Conservation (phyloP, 2,329 filamentous ascomycete genomes). For the Cylindrodendrum hubeiense region DNA sequence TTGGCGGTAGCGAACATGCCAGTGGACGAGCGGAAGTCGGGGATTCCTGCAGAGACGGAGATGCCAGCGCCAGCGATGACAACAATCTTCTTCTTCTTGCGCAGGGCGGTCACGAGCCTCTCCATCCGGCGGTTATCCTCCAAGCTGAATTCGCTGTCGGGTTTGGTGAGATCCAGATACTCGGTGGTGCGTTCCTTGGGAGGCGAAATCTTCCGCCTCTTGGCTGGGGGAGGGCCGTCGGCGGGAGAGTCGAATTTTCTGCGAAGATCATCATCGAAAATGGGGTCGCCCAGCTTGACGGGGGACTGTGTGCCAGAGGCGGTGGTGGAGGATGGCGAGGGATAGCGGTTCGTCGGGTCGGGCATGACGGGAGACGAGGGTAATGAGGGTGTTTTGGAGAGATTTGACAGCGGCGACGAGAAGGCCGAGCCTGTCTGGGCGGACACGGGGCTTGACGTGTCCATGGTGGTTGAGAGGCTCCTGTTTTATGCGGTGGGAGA, state of each 20-base stretch:
- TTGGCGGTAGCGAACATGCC: slow-evolving; percentile 90
- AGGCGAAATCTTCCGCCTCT: slow-evolving; percentile 77
- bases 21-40: slow-evolving; percentile 93
- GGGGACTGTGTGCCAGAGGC: slow-evolving; percentile 66
- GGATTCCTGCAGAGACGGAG: slow-evolving; percentile 95
- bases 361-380: slow-evolving; percentile 58
- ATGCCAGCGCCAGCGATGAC: slow-evolving; percentile 97
- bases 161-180: slow-evolving; percentile 76
- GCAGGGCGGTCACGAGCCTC: slow-evolving; percentile 78
- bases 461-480: slow-evolving; percentile 37
- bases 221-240: slow-evolving; percentile 77
- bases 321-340: slow-evolving; percentile 62
- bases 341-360: slow-evolving; percentile 61
- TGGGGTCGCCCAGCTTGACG: slow-evolving; percentile 56
- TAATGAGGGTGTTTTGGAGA: slow-evolving; percentile 66
- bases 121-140: slow-evolving; percentile 70
- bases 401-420: slow-evolving; percentile 67
- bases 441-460: slow-evolving; percentile 45
- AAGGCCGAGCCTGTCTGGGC: slow-evolving; percentile 54
- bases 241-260: slow-evolving; percentile 36
- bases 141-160: slow-evolving; percentile 61
- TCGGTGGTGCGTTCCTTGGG: slow-evolving; percentile 80
- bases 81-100: slow-evolving; percentile 95
- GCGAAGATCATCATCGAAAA: slow-evolving; percentile 49
- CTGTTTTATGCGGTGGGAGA: slow-evolving; percentile 21